Conservation (phyloP, 768 basidiomycete genomes). For the Leccinum truebloodii region DNA sequence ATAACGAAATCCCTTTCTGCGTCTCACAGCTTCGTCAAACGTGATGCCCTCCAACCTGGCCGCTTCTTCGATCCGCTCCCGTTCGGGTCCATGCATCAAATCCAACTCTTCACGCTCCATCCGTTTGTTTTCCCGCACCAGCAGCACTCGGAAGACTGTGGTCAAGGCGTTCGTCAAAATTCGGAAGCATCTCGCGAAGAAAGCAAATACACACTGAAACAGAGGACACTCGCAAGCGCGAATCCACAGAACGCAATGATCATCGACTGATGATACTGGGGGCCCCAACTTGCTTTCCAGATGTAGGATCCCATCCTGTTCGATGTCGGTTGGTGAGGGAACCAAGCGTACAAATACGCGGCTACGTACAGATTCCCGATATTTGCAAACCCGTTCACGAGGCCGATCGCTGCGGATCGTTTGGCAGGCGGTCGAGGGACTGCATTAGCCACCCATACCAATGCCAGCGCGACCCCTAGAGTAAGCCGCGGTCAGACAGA, state of each 20-base stretch:
- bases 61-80: constrained; percentile 55
- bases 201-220: constrained; percentile 34
- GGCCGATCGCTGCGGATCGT: constrained; percentile 53
- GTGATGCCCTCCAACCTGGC: constrained; percentile 59
- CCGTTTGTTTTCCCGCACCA: constrained; percentile 50
- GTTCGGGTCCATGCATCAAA: constrained; percentile 45
- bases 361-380: constrained; percentile 54
- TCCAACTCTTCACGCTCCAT: constrained; percentile 51
- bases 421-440: constrained; percentile 62
- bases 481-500: not conserved
- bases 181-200: not conserved
- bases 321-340: not conserved
- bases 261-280: constrained; percentile 64
- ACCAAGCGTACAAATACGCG: not conserved
- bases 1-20: constrained; percentile 59
- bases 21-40: constrained; percentile 59
- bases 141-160: constrained; percentile 43
- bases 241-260: constrained; percentile 46
- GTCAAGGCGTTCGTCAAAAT: no score
- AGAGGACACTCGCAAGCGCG: constrained; percentile 34
- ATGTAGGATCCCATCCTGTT: constrained; percentile 60
- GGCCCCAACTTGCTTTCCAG: constrained; percentile 63
- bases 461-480: constrained; percentile 42
- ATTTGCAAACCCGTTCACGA: constrained; percentile 62
- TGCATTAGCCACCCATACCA: constrained; percentile 65